These are phyloP conservation scores for Russula lepida DNA, from an alignment of 768 basidiomycete genomes.

Conservation along the genomic window DNA sequence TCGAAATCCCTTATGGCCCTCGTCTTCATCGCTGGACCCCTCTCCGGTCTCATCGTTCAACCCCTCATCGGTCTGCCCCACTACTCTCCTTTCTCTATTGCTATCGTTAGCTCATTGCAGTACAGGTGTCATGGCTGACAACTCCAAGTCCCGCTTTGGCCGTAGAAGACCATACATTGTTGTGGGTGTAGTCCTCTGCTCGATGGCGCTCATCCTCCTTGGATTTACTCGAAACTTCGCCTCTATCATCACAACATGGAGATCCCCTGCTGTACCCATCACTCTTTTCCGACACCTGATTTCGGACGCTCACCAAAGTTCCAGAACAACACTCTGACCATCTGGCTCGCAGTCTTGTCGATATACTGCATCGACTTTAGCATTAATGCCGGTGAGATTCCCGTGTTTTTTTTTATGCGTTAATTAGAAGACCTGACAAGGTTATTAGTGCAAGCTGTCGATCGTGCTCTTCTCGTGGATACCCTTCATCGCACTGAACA, in stretches of 20 bases:
- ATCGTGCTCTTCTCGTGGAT: conserved; percentile 87
- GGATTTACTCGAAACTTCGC: conserved; percentile 75
- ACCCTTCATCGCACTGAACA: conserved; percentile 66
- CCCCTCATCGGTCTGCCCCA: conserved; percentile 65
- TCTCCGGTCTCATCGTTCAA: conserved; percentile 86
- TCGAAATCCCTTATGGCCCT: conserved; percentile 81
- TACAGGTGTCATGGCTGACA: conserved; percentile 65
- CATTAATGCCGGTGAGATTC: conserved; percentile 42
- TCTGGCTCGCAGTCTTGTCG: conserved; percentile 66
- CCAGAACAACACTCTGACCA: conserved; percentile 59
- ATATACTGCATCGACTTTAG: conserved; percentile 64
- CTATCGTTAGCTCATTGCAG: neutral
- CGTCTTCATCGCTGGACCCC: conserved; percentile 87
- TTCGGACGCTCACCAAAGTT: conserved; percentile 15
- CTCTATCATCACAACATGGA: conserved; percentile 32
- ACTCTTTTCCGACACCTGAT: neutral
- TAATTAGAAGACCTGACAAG: conserved; percentile 31
- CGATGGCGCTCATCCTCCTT: conserved; percentile 66
- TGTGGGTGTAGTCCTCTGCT: conserved; percentile 55
- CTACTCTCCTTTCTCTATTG: neutral
- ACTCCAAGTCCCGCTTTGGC: conserved; percentile 75
- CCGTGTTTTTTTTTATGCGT: neutral
- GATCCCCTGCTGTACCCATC: conserved; percentile 30
- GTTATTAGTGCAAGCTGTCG: conserved; percentile 69
- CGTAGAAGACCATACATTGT: conserved; percentile 84